Conservation (phyloP, 768 basidiomycete species). For the Leccinum subgranulosum region DNA sequence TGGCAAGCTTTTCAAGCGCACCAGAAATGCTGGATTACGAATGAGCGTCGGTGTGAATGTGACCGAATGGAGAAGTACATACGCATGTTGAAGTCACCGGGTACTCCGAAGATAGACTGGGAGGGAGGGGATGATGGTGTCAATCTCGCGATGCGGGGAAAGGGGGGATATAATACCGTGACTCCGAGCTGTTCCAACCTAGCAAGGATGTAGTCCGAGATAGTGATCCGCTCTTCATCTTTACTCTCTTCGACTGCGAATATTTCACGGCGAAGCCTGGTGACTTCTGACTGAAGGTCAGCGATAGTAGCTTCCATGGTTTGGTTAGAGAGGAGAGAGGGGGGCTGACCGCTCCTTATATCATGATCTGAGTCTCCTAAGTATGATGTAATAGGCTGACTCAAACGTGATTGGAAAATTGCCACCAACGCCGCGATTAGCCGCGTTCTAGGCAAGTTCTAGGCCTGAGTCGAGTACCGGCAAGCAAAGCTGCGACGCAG, state of each 20-base stretch:
- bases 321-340: neutral
- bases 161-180: slow-evolving; percentile 38
- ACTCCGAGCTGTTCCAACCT: slow-evolving; percentile 65
- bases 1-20: slow-evolving; percentile 6
- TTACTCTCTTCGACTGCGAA: slow-evolving; percentile 27
- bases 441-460: neutral
- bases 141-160: neutral
- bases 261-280: slow-evolving; percentile 46
- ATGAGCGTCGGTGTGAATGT: neutral
- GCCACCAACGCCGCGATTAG: neutral
- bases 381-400: neutral
- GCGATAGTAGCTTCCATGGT: slow-evolving; percentile 14
- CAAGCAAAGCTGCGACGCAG: too few species aligned
- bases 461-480: too few species aligned
- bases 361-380: neutral
- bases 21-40: slow-evolving; percentile 24
- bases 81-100: slow-evolving; percentile 85
- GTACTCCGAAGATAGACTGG: slow-evolving; percentile 79
- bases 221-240: slow-evolving; percentile 43
- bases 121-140: neutral
- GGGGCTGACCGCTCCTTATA: slow-evolving; percentile 1
- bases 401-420: neutral
- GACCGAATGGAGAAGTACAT: slow-evolving; percentile 3
- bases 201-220: slow-evolving; percentile 60
- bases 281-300: slow-evolving; percentile 42